These are phyloP conservation scores for Leccinum pachyderme DNA, from an alignment of 1,284 basidiomycete species.

Conservation along the genomic window DNA sequence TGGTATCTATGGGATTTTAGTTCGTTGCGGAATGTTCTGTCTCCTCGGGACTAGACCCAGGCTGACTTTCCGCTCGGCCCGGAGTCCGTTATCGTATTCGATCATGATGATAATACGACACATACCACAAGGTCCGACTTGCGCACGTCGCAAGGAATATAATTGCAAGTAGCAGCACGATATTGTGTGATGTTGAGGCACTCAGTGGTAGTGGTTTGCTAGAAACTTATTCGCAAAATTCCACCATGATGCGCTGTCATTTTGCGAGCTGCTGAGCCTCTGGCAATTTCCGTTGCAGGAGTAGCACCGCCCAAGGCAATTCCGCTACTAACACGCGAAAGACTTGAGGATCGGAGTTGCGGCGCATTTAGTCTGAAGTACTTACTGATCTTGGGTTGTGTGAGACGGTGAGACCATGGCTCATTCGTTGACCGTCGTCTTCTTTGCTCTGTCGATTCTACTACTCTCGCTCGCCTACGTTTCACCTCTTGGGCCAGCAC, in stretches of 20 bases:
- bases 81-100: background rate
- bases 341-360: slow-evolving; percentile 4
- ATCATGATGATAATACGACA: background rate
- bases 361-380: slow-evolving; percentile 12
- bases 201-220: background rate
- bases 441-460: slow-evolving; percentile 27
- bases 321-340: slow-evolving; percentile 19
- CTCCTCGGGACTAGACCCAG: background rate
- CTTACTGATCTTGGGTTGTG: no score
- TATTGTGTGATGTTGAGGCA: background rate
- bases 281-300: background rate
- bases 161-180: background rate
- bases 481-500: slow-evolving; percentile 34
- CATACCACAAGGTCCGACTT: background rate
- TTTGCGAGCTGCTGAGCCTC: background rate
- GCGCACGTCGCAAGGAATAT: background rate
- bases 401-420: slow-evolving; percentile 21
- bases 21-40: background rate
- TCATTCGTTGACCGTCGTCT: slow-evolving; percentile 17
- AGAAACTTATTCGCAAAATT: no score
- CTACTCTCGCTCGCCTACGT: slow-evolving; percentile 31
- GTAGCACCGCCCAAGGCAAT: slow-evolving; percentile 21
- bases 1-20: slow-evolving; percentile 27
- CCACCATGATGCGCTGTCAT: background rate
- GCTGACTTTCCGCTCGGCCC: background rate